Evolutionary conservation across 345 rosid genomes (phyloP).

Genomic region (Turnera subulata): DNA sequence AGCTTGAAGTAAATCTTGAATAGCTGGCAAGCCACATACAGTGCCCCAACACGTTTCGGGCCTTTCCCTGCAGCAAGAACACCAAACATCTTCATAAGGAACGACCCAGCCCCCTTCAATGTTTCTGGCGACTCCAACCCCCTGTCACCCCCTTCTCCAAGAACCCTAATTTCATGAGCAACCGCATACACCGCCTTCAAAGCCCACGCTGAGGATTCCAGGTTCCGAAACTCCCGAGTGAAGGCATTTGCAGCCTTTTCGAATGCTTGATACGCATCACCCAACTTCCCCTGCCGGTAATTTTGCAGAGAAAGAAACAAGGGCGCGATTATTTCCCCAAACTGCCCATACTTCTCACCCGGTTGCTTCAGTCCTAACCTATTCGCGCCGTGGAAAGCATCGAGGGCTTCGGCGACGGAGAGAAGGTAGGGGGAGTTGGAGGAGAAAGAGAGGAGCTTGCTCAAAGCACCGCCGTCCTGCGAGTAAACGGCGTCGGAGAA

Average conservation of each 20-base stretch:
- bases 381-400: slow-evolving; percentile 54
- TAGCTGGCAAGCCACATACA: slow-evolving; percentile 91
- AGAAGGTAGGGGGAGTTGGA: slow-evolving; percentile 54
- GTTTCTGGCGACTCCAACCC: slow-evolving; percentile 88
- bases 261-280: slow-evolving; percentile 66
- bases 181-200: slow-evolving; percentile 75
- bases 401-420: slow-evolving; percentile 87
- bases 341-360: slow-evolving; percentile 62
- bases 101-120: slow-evolving; percentile 91
- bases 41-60: slow-evolving; percentile 88
- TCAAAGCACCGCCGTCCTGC: slow-evolving; percentile 68
- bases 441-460: slow-evolving; percentile 64
- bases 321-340: slow-evolving; percentile 57
- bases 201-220: slow-evolving; percentile 99
- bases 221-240: slow-evolving; percentile 94
- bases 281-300: slow-evolving; percentile 59
- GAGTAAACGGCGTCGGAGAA: slow-evolving; percentile 66
- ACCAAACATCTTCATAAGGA: slow-evolving; percentile 92
- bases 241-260: slow-evolving; percentile 90
- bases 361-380: slow-evolving; percentile 77
- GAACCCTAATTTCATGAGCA: slow-evolving; percentile 90
- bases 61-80: slow-evolving; percentile 99
- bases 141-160: slow-evolving; percentile 91
- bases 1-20: slow-evolving; percentile 97
- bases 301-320: slow-evolving; percentile 76